Percentiles rank a stretch among this genome's conserved stretches.
Evolutionary conservation across 169 alveolate species (phyloP).

Genomic region (Eimeria falciformis): DNA sequence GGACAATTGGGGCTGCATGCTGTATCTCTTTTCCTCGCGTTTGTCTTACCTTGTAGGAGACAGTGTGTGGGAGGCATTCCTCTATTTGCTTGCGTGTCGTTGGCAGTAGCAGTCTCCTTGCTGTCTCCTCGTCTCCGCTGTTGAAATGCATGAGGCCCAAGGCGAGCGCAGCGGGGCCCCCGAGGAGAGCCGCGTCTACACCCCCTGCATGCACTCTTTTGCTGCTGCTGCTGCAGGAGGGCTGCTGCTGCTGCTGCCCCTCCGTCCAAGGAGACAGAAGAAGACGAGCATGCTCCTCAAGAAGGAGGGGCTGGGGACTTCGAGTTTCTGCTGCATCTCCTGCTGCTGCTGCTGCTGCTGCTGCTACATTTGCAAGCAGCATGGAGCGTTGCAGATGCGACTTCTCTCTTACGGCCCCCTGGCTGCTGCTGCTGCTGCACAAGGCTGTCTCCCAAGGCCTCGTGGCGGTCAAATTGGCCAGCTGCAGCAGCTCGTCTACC

Average conservation of each 20-base stretch:
- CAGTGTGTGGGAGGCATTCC: neutral
- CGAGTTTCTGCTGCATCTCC: neutral
- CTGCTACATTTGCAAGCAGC: neutral
- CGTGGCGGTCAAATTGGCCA: neutral
- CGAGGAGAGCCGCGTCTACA: neutral
- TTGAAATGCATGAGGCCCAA: neutral
- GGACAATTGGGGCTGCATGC: too few species aligned
- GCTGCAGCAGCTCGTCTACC: neutral
- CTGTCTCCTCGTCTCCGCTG: neutral
- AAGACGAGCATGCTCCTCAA: neutral
- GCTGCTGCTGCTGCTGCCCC: conserved; percentile 2
- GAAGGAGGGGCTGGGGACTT: neutral
- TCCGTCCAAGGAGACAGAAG: neutral
- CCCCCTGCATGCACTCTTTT: neutral
- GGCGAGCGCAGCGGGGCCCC: neutral
- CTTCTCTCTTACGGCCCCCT: neutral
- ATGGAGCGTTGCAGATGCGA: neutral
- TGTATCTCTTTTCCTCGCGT: too few species aligned
- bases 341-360: conserved; percentile 5
- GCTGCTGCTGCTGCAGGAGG: neutral
- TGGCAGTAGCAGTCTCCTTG: neutral
- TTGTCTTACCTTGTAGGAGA: neutral
- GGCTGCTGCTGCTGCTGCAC: neutral
- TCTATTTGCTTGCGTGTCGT: neutral
- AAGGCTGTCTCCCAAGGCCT: neutral